Conservation (phyloP, 805 yeast species). For the Starmera dryadoides region DNA sequence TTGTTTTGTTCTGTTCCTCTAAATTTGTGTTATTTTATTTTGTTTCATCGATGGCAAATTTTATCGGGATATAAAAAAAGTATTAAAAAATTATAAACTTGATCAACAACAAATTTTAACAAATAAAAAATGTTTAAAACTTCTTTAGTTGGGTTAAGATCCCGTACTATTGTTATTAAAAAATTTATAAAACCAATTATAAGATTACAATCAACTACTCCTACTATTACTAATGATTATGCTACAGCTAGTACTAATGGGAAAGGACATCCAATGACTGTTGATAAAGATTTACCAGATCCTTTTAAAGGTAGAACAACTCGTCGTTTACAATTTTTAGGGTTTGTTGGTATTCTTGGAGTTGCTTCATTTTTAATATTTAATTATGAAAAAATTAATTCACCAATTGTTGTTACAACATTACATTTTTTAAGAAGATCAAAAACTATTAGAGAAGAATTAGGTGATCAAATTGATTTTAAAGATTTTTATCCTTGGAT, state of each 20-base stretch:
- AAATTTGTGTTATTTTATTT: background rate
- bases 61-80: no score
- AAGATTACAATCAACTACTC: background rate
- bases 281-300: slow-evolving; percentile 79
- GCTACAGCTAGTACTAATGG: background rate
- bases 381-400: slow-evolving; percentile 87
- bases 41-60: no score
- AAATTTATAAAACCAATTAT: no score
- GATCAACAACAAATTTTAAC: no score
- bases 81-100: no score
- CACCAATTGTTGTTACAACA: slow-evolving; percentile 84
- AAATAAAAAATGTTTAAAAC: no score
- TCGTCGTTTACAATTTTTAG: slow-evolving; percentile 46
- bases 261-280: slow-evolving; percentile 15
- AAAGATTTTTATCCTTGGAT: slow-evolving; percentile 84
- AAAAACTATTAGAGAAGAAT: slow-evolving; percentile 44
- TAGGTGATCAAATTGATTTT: slow-evolving; percentile 76
- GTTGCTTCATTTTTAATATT: slow-evolving; percentile 58
- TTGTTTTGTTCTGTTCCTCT: no score
- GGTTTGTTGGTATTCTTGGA: slow-evolving; percentile 48
- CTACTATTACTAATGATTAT: no score
- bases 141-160: no score
- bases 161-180: no score
- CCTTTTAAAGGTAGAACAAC: slow-evolving; percentile 51
- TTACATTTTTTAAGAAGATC: slow-evolving; percentile 81